Evolutionary conservation across 2,329 filamentous ascomycete species (phyloP), one percentile per base, ranked within the genome.

Genomic region (Fusarium sp.): DNA sequence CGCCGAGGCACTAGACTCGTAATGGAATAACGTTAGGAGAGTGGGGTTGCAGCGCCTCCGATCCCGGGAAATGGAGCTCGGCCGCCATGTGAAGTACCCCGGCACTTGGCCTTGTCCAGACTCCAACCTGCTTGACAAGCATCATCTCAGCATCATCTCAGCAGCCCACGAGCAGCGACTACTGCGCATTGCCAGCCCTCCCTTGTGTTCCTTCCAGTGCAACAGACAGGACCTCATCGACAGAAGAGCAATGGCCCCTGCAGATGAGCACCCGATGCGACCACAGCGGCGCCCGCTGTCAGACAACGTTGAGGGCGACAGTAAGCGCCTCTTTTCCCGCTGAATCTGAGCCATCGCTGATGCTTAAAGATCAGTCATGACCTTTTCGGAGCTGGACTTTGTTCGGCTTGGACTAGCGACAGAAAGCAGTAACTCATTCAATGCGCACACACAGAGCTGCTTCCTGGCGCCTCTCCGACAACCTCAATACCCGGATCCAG

Each of bases 371-470:
- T 13, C 34, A 69, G 66, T 69, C 27, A 55, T 69, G 56, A 70
- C 62, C 1, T 69, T 69, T 16, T 69, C 66, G 3, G 66, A 69
- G 12, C 62, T 69, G 13, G 66, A 69, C n/a, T 70, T 69, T 10
- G 66, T 66, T 4, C 62, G 66, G 10, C 66, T 69, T 10, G 66
- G 66, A 1, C 51, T 69, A 9, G 36, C 13, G 1, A 58, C 27
- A 12, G 41, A 37, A 6, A 9, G 34, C 0, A 7, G 15, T 1
- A 4, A 30, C 15, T 6, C 31, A 11, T 4, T 50, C 6, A 12
- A 16, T 10, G 47, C n/a, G 18, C 28, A 50, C 18, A 15, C 18
- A 3, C 47, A 23, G 31, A 36, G 34, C 12, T 12, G 34, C 8
- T 50, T 50, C n/a, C 47, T 50, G 18, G 18, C 18, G 0, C 4